A percentile compares a stretch with the other conserved stretches of the same genome.
Conservation (phyloP, 805 yeast species). For the Ogataea corticis region DNA sequence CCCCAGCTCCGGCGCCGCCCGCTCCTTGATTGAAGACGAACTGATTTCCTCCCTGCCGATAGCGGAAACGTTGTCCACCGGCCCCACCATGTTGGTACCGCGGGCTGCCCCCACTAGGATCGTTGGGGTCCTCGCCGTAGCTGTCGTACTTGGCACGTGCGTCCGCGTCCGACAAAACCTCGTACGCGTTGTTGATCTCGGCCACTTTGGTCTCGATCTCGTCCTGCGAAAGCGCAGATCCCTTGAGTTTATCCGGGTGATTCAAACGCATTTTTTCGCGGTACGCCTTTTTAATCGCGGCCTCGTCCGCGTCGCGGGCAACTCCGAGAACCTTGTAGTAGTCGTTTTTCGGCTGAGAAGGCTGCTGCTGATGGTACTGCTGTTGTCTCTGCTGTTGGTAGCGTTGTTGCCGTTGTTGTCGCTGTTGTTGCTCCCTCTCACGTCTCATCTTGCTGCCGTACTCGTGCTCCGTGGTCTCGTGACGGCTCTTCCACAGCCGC, state of each 20-base stretch:
- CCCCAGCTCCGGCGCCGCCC: slow-evolving; percentile 13
- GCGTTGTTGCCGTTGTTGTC: slow-evolving; percentile 44
- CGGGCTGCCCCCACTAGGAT: slow-evolving; percentile 9
- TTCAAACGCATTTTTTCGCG: slow-evolving; percentile 73
- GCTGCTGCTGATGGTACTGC: slow-evolving; percentile 39
- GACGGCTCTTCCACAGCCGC: slow-evolving; percentile 37
- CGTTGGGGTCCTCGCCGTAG: slow-evolving; percentile 29
- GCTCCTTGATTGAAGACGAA: slow-evolving; percentile 4
- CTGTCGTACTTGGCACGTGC: slow-evolving; percentile 64
- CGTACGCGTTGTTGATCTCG: slow-evolving; percentile 91
- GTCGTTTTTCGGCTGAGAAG: slow-evolving; percentile 46
- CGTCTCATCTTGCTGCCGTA: slow-evolving; percentile 25
- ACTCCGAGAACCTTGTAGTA: slow-evolving; percentile 80
- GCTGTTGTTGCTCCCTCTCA: slow-evolving; percentile 32
- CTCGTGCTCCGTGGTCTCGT: slow-evolving; percentile 21
- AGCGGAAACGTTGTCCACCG: slow-evolving; percentile 13
- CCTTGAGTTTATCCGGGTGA: slow-evolving; percentile 89
- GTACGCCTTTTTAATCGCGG: slow-evolving; percentile 78
- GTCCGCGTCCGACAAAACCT: slow-evolving; percentile 69
- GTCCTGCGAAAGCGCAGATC: slow-evolving; percentile 60
- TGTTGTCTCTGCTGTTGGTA: slow-evolving; percentile 50
- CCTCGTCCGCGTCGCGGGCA: slow-evolving; percentile 61
- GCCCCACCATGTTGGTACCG: slow-evolving; percentile 1
- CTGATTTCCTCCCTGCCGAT: slow-evolving; percentile 14
- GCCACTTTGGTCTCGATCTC: slow-evolving; percentile 84